Evolutionary conservation across 2,329 filamentous ascomycete genomes (phyloP), one percentile per base, ranked within the genome.

Genomic region (Blumeria hordei): DNA sequence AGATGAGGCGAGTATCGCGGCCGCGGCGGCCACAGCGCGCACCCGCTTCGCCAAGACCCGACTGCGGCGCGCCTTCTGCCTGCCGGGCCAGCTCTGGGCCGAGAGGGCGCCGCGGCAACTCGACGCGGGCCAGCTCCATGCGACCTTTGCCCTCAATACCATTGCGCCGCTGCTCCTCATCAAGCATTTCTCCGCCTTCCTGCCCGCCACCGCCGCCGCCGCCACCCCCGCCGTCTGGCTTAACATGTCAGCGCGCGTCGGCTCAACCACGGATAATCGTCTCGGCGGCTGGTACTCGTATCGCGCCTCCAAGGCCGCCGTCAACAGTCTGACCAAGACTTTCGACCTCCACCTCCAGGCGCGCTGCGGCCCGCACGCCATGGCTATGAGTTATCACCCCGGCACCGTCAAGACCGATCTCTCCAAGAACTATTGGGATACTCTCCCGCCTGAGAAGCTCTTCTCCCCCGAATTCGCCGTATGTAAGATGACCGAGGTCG

Each of bases 281-380:
- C 70, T 80, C 0, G 86, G 85, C 2, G 86, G 86, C 0, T 92
- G 85, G 86, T 93, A 87, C 66, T 79, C 74, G 55, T 92, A 92
- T 66, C 79, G 86, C 12, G 77, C 81, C 7, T 81, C 77, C 54
- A 93, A 92, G 67, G 77, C 84, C 0, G 84, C 74, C 1, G 78
- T 90, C 3, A 86, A 81, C 59, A 81, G 81, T 62, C 56, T 87
- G 11, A 77, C 77, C 7, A 84, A 80, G 67, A 82, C 76, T 6
- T 79, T 87, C 58, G 85, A 92, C 64, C 72, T 83, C 33, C 75
- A 80, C 63, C 67, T 92, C 35, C 67, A 67, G 37, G 70, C 73
- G 3, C 71, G 73, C 44, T 73, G 74, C 57, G 78, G 73, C 0
- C 74, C 75, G 0, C 78, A 76, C 54, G 83, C 82, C 0, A 71